Percentiles rank a stretch among this genome's conserved stretches.
These are phyloP conservation scores for Cordyceps fumosorosea DNA, from an alignment of 2,329 filamentous ascomycete genomes.

Conservation along the genomic window DNA sequence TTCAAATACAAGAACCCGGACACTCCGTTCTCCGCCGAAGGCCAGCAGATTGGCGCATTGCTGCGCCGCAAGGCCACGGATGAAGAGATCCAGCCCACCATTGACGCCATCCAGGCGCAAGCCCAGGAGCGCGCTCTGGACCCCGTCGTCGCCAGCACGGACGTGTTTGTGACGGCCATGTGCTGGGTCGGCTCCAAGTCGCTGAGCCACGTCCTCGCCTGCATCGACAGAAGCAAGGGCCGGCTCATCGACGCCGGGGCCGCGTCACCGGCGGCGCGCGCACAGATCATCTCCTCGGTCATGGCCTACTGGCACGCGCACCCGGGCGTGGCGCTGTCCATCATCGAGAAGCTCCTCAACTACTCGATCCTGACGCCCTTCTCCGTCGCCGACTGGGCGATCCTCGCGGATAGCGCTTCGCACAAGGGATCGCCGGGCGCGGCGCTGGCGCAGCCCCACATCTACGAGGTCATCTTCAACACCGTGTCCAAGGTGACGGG, in stretches of 20 bases:
- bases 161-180: slow-evolving; percentile 89
- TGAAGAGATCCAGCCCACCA: slow-evolving; percentile 75
- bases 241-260: slow-evolving; percentile 74
- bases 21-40: slow-evolving; percentile 76
- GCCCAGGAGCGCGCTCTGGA: slow-evolving; percentile 68
- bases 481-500: slow-evolving; percentile 87
- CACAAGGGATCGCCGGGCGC: slow-evolving; percentile 48
- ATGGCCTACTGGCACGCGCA: slow-evolving; percentile 92
- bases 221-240: slow-evolving; percentile 91
- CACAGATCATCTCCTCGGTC: slow-evolving; percentile 85
- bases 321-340: slow-evolving; percentile 83
- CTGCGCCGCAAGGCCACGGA: slow-evolving; percentile 80
- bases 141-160: slow-evolving; percentile 77
- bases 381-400: slow-evolving; percentile 83
- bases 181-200: slow-evolving; percentile 94
- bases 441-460: slow-evolving; percentile 64
- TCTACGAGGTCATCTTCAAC: slow-evolving; percentile 84
- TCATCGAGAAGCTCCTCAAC: slow-evolving; percentile 94
- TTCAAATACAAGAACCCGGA: slow-evolving; percentile 82
- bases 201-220: slow-evolving; percentile 88
- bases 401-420: slow-evolving; percentile 52
- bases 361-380: slow-evolving; percentile 88
- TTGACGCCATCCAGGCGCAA: slow-evolving; percentile 74
- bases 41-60: slow-evolving; percentile 71
- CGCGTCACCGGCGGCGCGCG: slow-evolving; percentile 66